These are phyloP conservation scores for Pyricularia pennisetigena DNA, from an alignment of 2,329 filamentous ascomycete species.

Conservation along the genomic window DNA sequence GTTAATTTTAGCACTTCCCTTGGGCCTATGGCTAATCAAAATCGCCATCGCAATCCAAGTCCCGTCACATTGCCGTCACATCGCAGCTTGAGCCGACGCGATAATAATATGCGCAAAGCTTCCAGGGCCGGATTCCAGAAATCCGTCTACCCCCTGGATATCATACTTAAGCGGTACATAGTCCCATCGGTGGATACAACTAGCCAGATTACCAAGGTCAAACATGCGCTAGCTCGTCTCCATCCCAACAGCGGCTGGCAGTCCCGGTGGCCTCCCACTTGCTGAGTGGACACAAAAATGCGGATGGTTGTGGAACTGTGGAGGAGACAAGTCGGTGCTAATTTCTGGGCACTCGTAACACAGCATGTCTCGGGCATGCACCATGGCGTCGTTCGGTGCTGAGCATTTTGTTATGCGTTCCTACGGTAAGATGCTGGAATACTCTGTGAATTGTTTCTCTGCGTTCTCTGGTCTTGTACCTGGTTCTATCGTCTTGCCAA, in stretches of 20 bases:
- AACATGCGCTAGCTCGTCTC: background rate
- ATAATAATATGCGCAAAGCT: background rate
- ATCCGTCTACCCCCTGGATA: background rate
- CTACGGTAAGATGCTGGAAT: background rate
- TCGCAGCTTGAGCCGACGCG: background rate
- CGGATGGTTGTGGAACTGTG: background rate
- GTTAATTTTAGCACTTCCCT: background rate
- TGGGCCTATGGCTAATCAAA: background rate
- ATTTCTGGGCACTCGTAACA: conserved; percentile 2
- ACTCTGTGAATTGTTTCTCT: background rate
- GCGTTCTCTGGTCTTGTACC: background rate
- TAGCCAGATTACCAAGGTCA: background rate
- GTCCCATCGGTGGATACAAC: background rate
- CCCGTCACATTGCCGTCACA: background rate
- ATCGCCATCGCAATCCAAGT: background rate
- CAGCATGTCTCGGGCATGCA: background rate
- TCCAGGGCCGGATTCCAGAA: background rate
- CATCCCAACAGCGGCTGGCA: background rate
- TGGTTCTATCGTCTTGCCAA: background rate
- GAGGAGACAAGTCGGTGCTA: background rate
- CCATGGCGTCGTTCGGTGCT: background rate
- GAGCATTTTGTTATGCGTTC: background rate
- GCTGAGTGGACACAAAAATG: background rate
- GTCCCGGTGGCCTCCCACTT: background rate
- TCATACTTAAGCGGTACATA: background rate